phyloP scores from a whole-genome alignment of 75 land plant genomes.

The Pseudotsuga menziesii region DNA sequence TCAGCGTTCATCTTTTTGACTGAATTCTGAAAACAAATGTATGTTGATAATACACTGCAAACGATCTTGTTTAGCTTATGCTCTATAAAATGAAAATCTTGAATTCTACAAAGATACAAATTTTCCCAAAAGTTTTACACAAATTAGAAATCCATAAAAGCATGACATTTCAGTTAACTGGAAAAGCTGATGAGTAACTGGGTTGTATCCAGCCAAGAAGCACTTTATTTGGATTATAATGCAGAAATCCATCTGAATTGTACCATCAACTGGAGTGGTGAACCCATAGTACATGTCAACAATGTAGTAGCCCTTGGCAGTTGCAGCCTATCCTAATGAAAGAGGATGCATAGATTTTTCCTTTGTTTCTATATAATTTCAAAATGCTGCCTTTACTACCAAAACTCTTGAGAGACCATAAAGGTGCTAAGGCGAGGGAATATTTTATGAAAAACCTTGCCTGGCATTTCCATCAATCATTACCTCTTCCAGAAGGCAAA shows the following conservation, averaged over 20 bases:
- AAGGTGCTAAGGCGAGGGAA: not conserved
- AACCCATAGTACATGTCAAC: not conserved
- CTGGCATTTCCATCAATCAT: not conserved
- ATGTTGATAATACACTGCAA: no score
- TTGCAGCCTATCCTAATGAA: conserved; percentile 3
- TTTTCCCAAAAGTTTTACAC: no score
- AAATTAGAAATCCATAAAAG: not conserved
- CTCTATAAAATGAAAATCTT: no score
- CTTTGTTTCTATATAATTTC: not conserved
- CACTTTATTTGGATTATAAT: not conserved
- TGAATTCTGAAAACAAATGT: no score
- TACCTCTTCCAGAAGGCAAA: conserved; percentile 1
- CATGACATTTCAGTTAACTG: not conserved
- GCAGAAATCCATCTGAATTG: conserved; percentile 1
- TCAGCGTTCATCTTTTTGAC: no score
- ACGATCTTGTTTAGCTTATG: no score
- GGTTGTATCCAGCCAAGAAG: conserved; percentile 3
- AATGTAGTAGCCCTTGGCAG: conserved; percentile 4
- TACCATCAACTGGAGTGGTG: not conserved
- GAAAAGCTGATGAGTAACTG: conserved; percentile 4
- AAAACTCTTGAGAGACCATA: conserved; percentile 5
- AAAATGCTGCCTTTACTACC: conserved; percentile 6
- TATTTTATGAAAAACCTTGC: not conserved
- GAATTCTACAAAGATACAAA: no score
- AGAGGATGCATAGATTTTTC: not conserved